Evolutionary conservation across 1,139 yeast species (phyloP).

Genomic region (Sugiyamaella japonica): DNA sequence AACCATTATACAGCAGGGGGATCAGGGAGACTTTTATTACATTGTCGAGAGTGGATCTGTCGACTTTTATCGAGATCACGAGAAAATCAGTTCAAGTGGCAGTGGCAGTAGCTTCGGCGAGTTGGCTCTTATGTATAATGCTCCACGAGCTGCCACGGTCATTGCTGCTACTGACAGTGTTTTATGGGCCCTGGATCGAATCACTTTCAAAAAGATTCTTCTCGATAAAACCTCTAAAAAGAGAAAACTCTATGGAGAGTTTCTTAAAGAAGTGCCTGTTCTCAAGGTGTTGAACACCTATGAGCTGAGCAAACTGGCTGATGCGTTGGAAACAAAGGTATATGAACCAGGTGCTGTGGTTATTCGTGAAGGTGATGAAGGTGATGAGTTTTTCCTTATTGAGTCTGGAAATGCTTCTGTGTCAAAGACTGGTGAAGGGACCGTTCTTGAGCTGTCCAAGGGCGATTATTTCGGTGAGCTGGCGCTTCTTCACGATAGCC

Average conservation of each 20-base stretch:
- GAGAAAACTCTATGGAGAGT: conserved; percentile 86
- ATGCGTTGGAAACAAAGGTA: conserved; percentile 80
- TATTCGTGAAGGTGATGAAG: conserved; percentile 84
- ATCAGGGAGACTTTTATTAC: conserved; percentile 93
- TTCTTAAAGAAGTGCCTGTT: conserved; percentile 83
- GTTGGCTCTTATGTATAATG: conserved; percentile 93
- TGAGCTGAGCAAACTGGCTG: conserved; percentile 90
- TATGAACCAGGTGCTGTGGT: conserved; percentile 73
- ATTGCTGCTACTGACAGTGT: conserved; percentile 67
- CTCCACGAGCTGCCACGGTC: conserved; percentile 97
- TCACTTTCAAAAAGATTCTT: conserved; percentile 87
- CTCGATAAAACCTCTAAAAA: conserved; percentile 88
- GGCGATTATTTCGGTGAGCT: conserved; percentile 98
- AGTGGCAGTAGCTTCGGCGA: conserved; percentile 95
- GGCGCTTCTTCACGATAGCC: conserved; percentile 85
- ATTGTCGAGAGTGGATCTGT: conserved; percentile 84
- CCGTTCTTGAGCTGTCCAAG: conserved; percentile 58
- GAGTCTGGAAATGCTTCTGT: conserved; percentile 88
- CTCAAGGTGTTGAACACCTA: conserved; percentile 68
- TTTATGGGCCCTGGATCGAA: conserved; percentile 91
- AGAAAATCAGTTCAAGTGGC: conserved; percentile 69
- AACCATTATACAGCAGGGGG: conserved; percentile 87
- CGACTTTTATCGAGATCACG: conserved; percentile 73
- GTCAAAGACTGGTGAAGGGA: conserved; percentile 56
- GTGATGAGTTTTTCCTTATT: conserved; percentile 87